Evolutionary conservation across 2,329 filamentous ascomycete species (phyloP).

Genomic region (Sporothrix schenckii): DNA sequence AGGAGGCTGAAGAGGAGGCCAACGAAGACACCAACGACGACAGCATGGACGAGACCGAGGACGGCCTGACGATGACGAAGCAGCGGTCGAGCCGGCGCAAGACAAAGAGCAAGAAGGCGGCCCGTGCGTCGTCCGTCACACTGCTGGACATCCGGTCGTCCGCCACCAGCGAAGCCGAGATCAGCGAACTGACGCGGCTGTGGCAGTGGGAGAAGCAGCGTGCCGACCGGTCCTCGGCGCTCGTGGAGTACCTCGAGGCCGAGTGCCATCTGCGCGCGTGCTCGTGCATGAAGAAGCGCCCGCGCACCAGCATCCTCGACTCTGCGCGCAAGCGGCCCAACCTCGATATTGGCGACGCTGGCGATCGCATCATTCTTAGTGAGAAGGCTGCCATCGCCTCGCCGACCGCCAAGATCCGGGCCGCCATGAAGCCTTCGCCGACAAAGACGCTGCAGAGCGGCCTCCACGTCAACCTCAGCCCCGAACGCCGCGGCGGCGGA

Average conservation of each 20-base stretch:
- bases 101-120: slow-evolving; percentile 45
- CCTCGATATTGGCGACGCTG: slow-evolving; percentile 47
- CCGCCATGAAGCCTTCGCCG: slow-evolving; percentile 42
- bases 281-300: slow-evolving; percentile 55
- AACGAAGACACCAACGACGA: neutral
- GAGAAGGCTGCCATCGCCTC: slow-evolving; percentile 39
- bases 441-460: slow-evolving; percentile 45
- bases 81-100: slow-evolving; percentile 50
- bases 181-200: slow-evolving; percentile 58
- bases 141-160: slow-evolving; percentile 58
- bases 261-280: slow-evolving; percentile 73
- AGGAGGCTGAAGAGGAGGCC: slow-evolving; percentile 43
- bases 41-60: slow-evolving; percentile 13
- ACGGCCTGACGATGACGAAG: slow-evolving; percentile 57
- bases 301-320: slow-evolving; percentile 40
- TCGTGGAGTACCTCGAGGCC: slow-evolving; percentile 74
- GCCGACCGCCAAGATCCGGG: slow-evolving; percentile 37
- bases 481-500: neutral
- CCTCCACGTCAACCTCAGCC: slow-evolving; percentile 35
- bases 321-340: slow-evolving; percentile 45
- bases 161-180: slow-evolving; percentile 59
- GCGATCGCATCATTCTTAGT: slow-evolving; percentile 50
- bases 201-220: slow-evolving; percentile 63
- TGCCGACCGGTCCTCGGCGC: slow-evolving; percentile 69
- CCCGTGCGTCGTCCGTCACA: slow-evolving; percentile 51